These are phyloP conservation scores for Mimosa pudica DNA, from an alignment of 306 rosid species.

Conservation along the genomic window DNA sequence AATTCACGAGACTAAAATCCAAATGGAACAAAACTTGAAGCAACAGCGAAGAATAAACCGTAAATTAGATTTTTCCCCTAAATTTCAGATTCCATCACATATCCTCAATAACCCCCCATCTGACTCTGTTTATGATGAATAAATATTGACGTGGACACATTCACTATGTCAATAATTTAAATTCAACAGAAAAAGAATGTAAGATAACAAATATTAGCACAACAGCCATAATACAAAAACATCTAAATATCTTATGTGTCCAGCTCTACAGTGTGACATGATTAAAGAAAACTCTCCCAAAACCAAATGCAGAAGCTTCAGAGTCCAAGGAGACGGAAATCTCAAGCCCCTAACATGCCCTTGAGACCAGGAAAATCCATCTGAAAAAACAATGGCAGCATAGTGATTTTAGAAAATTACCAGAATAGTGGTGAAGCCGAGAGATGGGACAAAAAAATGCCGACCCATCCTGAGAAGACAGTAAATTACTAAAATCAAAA, in stretches of 20 bases:
- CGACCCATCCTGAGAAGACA: conserved; percentile 19
- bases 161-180: conserved; percentile 32
- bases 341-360: conserved; percentile 34
- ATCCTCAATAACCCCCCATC: conserved; percentile 23
- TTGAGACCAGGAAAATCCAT: conserved; percentile 35
- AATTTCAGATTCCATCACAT: conserved; percentile 21
- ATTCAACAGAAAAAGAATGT: conserved; percentile 9
- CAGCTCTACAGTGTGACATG: conserved; percentile 41
- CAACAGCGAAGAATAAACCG: conserved; percentile 17
- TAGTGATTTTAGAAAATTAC: conserved; percentile 13
- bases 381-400: conserved; percentile 40
- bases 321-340: conserved; percentile 20
- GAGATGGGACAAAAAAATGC: conserved; percentile 4
- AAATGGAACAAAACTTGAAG: not conserved
- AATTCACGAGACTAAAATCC: not conserved
- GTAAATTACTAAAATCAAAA: too few relatives aligned
- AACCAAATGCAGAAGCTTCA: conserved; percentile 31
- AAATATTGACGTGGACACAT: conserved; percentile 38
- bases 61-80: conserved; percentile 25
- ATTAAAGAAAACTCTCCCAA: conserved; percentile 35
- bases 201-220: conserved; percentile 42
- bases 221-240: conserved; percentile 46
- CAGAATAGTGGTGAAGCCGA: not conserved
- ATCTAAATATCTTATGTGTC: conserved; percentile 32
- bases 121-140: conserved; percentile 31